phyloP scores from a whole-genome alignment of 768 basidiomycete genomes.

The Flagelloscypha sp. region DNA sequence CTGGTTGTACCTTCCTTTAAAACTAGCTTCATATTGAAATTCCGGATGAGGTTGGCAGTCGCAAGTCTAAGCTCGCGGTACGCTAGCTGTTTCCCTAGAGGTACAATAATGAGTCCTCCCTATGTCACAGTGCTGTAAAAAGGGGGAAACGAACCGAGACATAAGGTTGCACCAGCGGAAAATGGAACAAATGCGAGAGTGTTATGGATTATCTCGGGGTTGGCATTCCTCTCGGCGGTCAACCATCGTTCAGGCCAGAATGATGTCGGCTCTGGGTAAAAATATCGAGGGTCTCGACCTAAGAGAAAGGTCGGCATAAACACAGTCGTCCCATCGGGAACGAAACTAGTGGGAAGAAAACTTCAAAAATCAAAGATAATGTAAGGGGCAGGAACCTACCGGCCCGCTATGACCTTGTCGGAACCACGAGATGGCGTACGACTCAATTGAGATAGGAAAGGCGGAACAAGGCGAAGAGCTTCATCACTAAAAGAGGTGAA shows the following conservation, averaged over 20 bases:
- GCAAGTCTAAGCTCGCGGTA: too few relatives aligned
- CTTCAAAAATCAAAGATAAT: background rate
- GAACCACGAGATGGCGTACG: constrained; percentile 23
- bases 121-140: too few relatives aligned
- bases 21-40: too few relatives aligned
- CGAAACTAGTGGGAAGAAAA: constrained; percentile 19
- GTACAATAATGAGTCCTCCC: too few relatives aligned
- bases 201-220: constrained; percentile 16
- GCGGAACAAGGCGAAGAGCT: constrained; percentile 28
- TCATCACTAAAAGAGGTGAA: constrained; percentile 23
- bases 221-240: too few relatives aligned
- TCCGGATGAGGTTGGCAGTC: too few relatives aligned
- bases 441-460: constrained; percentile 24
- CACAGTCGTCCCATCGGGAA: constrained; percentile 32
- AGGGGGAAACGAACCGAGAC: too few relatives aligned
- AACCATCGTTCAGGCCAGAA: constrained; percentile 34
- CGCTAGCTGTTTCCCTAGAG: too few relatives aligned
- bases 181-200: constrained; percentile 32
- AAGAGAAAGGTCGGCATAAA: constrained; percentile 28
- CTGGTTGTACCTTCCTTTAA: too few relatives aligned
- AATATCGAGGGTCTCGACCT: constrained; percentile 29
- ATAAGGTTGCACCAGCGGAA: too few relatives aligned
- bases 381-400: constrained; percentile 12
- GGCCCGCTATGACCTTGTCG: constrained; percentile 20
- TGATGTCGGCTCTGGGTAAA: constrained; percentile 26